Percentiles rank a stretch among this genome's conserved stretches.
Evolutionary conservation across 2,329 filamentous ascomycete genomes (phyloP).

Genomic region (Hypoxylon sp.): DNA sequence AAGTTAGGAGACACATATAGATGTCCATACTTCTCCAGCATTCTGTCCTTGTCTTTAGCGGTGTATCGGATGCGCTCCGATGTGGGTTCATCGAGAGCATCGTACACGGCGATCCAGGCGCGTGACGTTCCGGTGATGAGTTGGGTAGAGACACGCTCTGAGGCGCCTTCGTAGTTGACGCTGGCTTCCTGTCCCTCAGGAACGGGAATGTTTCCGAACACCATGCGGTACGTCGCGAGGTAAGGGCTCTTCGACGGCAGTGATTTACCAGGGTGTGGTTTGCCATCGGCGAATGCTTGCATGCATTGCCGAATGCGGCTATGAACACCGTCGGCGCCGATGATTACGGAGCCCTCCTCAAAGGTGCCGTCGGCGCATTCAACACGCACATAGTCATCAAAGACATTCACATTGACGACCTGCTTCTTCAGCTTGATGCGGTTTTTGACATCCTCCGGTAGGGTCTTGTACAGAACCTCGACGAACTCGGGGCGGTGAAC

Average conservation of each 20-base stretch:
- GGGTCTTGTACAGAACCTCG: conserved; percentile 32
- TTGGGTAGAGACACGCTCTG: conserved; percentile 36
- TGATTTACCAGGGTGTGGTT: conserved; percentile 14
- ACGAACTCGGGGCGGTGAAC: conserved; percentile 38
- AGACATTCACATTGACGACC: conserved; percentile 40
- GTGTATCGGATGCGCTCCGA: conserved; percentile 41
- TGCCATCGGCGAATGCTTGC: conserved; percentile 34
- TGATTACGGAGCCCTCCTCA: conserved; percentile 49
- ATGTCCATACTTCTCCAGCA: conserved; percentile 39
- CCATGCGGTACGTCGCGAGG: conserved; percentile 36
- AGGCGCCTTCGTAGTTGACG: conserved; percentile 29
- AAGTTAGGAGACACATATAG: conserved; percentile 38
- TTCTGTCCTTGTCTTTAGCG: conserved; percentile 40
- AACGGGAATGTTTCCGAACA: conserved; percentile 30
- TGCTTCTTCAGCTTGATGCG: conserved; percentile 34
- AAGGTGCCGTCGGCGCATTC: conserved; percentile 46
- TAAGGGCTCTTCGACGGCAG: conserved; percentile 32
- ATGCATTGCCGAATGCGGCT: conserved; percentile 48
- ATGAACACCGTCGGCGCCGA: conserved; percentile 54
- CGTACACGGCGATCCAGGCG: conserved; percentile 42
- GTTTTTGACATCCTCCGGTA: conserved; percentile 32
- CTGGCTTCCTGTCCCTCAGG: conserved; percentile 10
- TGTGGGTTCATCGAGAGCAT: conserved; percentile 40
- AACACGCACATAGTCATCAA: conserved; percentile 41
- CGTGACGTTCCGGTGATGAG: conserved; percentile 24